Evolutionary conservation across 2,329 filamentous ascomycete species (phyloP).

Genomic region (Cladosporium sp.): DNA sequence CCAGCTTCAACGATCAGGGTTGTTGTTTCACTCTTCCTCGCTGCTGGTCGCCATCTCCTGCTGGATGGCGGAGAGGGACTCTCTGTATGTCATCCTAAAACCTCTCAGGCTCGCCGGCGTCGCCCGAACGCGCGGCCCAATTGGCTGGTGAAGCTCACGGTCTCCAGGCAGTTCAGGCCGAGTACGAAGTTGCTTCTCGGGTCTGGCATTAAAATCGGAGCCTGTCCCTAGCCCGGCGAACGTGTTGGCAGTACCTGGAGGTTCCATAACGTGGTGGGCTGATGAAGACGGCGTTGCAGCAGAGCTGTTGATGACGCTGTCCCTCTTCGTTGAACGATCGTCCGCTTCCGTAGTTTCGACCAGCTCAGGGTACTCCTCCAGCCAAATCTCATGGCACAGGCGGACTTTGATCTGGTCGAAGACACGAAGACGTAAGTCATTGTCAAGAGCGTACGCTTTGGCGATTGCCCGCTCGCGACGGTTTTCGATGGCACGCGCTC

Average conservation of each 20-base stretch:
- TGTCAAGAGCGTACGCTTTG: conserved; percentile 14
- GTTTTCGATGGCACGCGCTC: conserved; percentile 12
- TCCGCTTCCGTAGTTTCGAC: background rate
- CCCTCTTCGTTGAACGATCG: background rate
- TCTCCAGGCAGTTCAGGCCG: conserved; percentile 2
- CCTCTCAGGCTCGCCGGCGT: background rate
- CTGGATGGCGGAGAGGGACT: background rate
- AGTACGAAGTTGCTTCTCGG: background rate
- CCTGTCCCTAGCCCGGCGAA: background rate
- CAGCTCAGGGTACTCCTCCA: conserved; percentile 1
- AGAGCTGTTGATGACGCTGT: background rate
- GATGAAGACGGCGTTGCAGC: background rate
- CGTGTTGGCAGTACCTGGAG: background rate
- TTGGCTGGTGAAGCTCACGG: conserved; percentile 4
- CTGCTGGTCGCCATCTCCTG: background rate
- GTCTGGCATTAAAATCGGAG: background rate
- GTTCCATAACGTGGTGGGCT: background rate
- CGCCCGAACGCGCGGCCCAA: background rate
- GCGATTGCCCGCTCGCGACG: conserved; percentile 8
- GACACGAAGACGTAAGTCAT: conserved; percentile 17
- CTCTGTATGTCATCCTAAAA: background rate
- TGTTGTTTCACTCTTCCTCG: background rate
- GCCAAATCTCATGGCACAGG: conserved; percentile 21
- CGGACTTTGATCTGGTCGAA: conserved; percentile 19
- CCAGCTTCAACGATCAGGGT: background rate